These are phyloP conservation scores for Arabidopsis hybrid DNA, from an alignment of 441 rosid genomes.

Conservation along the genomic window DNA sequence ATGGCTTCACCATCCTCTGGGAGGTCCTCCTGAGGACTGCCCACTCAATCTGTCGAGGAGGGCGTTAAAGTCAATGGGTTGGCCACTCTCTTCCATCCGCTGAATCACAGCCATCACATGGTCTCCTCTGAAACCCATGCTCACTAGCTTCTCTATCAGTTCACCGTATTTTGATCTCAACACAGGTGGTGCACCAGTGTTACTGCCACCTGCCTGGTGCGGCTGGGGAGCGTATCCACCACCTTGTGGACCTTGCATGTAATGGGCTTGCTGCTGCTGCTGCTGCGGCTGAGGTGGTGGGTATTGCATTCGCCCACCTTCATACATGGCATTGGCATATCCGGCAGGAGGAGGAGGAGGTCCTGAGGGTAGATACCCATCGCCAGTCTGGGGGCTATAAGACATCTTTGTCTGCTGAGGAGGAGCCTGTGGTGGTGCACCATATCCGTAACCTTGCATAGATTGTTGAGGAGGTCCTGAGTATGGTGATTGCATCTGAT, in stretches of 20 bases:
- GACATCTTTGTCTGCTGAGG: constrained; percentile 78
- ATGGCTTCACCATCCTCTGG: constrained; percentile 68
- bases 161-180: constrained; percentile 65
- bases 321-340: constrained; percentile 75
- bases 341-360: constrained; percentile 59
- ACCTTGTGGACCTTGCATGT: constrained; percentile 63
- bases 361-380: constrained; percentile 67
- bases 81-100: constrained; percentile 91
- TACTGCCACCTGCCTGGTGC: constrained; percentile 53
- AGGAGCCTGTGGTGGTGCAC: constrained; percentile 60
- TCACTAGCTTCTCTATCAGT: constrained; percentile 77
- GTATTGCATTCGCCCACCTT: constrained; percentile 64
- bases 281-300: constrained; percentile 50
- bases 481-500: constrained; percentile 64
- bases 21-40: constrained; percentile 66
- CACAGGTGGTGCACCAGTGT: constrained; percentile 56
- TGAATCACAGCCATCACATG: constrained; percentile 75
- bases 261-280: constrained; percentile 78
- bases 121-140: constrained; percentile 93
- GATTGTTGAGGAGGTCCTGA: constrained; percentile 73
- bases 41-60: constrained; percentile 79
- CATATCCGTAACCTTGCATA: constrained; percentile 64
- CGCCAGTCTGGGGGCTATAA: constrained; percentile 60
- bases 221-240: constrained; percentile 70
- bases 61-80: constrained; percentile 76